Base-by-base conservation (phyloP, 2,329 filamentous ascomycete species). In the Periconia sp. region DNA sequence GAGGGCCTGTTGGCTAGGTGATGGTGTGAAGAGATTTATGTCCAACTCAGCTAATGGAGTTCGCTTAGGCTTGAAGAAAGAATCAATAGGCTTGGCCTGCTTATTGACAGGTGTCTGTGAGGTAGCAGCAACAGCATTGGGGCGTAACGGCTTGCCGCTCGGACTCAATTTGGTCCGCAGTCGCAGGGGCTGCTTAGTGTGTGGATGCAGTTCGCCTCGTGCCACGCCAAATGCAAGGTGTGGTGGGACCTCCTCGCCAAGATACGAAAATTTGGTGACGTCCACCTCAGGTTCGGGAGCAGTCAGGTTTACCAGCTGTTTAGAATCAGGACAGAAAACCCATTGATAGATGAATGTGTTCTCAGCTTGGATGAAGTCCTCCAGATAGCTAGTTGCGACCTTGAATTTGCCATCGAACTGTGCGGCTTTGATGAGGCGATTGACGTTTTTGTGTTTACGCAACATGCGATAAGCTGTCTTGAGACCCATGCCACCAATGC, bases 391-490 rank as follows among this genome's bases (percentile, higher is more conserved):
- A 26, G 85, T 75, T 0, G 94, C 92, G 8, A 99, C 81, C 39
- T 82, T 82, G 57, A 85, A 86, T 66, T 95, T 92, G 13, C 90
- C 91, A 40, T 96, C 91, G 54, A 97, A 95, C 55, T 92, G 89
- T 15, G 96, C 75, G 74, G 89, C 88, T 37, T 85, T 85, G 42
- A 99, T 74, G 13, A 95, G 80, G 45, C 85, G 86, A 38, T 97
- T 92, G 5, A 94, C 82, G 0, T 84, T 89, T 69, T 92, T 96
- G 73, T 96, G 83, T 69, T 95, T 96, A 46, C 92, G 85, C 46
- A 99, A 81, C 75, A 94, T 83, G 31, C 91, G 85, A 70, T 99
- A 88, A 0, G 94, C 92, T 5, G 92, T 97, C 76, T 96, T 97
- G 42, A 99, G 71, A 0, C 94, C 94, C 70, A 99, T 84, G 36